These are phyloP conservation scores for Neurospora pannonica DNA, from an alignment of 495 filamentous ascomycete genomes.

Conservation along the genomic window DNA sequence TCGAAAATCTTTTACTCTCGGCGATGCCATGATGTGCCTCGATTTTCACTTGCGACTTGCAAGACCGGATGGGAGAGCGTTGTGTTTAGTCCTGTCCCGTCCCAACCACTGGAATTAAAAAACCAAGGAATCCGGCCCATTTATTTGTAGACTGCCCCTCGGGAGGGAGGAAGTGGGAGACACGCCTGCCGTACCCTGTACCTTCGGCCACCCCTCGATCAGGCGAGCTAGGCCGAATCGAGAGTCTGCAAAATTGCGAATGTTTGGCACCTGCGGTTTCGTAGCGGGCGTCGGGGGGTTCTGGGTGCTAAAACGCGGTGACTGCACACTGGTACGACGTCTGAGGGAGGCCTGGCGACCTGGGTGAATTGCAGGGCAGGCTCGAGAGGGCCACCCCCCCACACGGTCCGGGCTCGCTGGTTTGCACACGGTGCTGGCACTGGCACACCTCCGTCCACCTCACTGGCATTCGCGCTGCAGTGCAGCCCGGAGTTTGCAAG, in stretches of 20 bases:
- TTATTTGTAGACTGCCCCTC: slow-evolving; percentile 3
- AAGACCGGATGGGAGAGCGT: background rate
- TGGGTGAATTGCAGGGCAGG: background rate
- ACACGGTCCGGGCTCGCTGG: slow-evolving; percentile 1
- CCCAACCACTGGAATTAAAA: background rate
- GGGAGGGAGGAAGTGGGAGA: slow-evolving; percentile 2
- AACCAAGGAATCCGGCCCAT: background rate
- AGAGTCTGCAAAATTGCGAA: slow-evolving; percentile 19
- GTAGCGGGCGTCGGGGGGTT: slow-evolving; percentile 1
- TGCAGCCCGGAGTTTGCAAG: background rate
- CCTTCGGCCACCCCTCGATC: background rate
- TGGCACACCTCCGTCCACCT: background rate
- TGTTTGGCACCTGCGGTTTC: slow-evolving; percentile 4
- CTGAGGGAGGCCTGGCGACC: background rate
- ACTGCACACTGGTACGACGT: slow-evolving; percentile 7
- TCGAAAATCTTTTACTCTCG: background rate
- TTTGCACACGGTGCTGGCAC: slow-evolving; percentile 4
- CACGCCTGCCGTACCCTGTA: slow-evolving; percentile 5
- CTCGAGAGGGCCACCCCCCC: slow-evolving; percentile 9
- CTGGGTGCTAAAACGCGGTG: slow-evolving; percentile 6
- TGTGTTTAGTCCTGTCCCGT: background rate
- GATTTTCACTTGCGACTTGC: background rate
- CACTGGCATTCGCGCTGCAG: slow-evolving; percentile 1
- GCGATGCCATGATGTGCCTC: background rate
- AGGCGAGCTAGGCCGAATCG: slow-evolving; percentile 8